Evolutionary conservation across 345 rosid genomes (phyloP), one percentile per base, ranked within the genome.

Genomic region (Raphanus raphanistrum): DNA sequence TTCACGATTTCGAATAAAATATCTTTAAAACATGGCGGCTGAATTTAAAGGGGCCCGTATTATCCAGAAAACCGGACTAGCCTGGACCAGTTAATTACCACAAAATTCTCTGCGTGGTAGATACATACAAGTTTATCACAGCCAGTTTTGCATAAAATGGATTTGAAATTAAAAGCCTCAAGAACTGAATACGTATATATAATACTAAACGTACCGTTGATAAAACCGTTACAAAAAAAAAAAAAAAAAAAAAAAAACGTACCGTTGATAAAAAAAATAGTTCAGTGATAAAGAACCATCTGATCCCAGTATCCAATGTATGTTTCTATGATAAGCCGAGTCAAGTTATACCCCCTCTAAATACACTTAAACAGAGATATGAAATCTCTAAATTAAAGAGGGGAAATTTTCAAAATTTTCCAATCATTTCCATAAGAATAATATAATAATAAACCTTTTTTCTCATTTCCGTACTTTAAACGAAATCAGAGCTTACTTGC

Each of bases 331-430:
- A 71, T 65, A 71, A 38, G 35, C 80, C 71, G 74, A 29, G 6
- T 52, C 26, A 76, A 35, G 9, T 2, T 25, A 36, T 52, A 45
- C n/a, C 15, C 6, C 80, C 55, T 52, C 25, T 66, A 25, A 61
- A 17, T 57, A 65, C 64, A 77, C 61, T 66, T 25, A 77, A 71
- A 4, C 66, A 72, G 77, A 66, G 74, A 79, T 58, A 26, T 66
- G 4, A 78, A 60, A 12, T 33, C 67, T 38, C 67, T 57, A 38
- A 32, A 57, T 55, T 28, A 70, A 28, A 63, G 71, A 63, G 72
- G 66, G 63, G 3, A 58, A 50, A 3, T 8, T 2, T 32, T 59
- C 36, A 66, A 72, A 66, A 72, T 6, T 15, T 11, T 21, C 9
- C 1, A 60, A 45, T 79, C 74, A 68, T 74, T 74, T 27, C 66